Conservation (phyloP, 2,329 filamentous ascomycete species). For the Alternaria dauci region DNA sequence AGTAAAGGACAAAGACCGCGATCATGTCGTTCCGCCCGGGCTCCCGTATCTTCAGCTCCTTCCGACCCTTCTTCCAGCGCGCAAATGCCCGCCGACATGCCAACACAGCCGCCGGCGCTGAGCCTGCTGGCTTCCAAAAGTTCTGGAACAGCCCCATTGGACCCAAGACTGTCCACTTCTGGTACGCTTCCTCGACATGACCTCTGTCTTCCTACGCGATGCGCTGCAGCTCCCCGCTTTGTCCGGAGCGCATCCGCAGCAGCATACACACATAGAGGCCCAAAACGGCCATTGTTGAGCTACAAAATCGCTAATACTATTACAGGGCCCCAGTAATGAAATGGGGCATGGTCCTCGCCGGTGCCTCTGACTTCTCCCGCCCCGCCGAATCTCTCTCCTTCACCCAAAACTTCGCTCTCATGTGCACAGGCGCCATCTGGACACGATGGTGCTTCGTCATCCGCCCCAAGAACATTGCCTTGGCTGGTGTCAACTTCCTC, state of each 20-base stretch:
- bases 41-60: constrained; percentile 64
- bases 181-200: constrained; percentile 62
- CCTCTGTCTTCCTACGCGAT: background rate
- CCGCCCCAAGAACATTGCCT: constrained; percentile 87
- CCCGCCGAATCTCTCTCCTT: constrained; percentile 92
- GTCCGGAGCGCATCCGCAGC: constrained; percentile 11
- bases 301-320: constrained; percentile 5
- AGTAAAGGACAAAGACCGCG: constrained; percentile 18
- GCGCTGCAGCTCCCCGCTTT: constrained; percentile 11
- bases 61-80: constrained; percentile 61
- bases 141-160: constrained; percentile 65
- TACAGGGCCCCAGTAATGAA: constrained; percentile 91
- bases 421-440: constrained; percentile 94
- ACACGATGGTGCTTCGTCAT: constrained; percentile 99
- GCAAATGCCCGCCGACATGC: constrained; percentile 69
- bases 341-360: constrained; percentile 92
- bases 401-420: constrained; percentile 89
- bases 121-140: constrained; percentile 69
- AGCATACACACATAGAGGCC: background rate
- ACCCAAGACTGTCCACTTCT: constrained; percentile 91
- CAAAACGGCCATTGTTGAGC: background rate
- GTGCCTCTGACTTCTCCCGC: constrained; percentile 88
- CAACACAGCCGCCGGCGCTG: constrained; percentile 69
- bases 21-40: constrained; percentile 66
- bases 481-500: constrained; percentile 98